phyloP scores from a whole-genome alignment of 495 filamentous ascomycete species.

The Lasiosphaeria hispida region DNA sequence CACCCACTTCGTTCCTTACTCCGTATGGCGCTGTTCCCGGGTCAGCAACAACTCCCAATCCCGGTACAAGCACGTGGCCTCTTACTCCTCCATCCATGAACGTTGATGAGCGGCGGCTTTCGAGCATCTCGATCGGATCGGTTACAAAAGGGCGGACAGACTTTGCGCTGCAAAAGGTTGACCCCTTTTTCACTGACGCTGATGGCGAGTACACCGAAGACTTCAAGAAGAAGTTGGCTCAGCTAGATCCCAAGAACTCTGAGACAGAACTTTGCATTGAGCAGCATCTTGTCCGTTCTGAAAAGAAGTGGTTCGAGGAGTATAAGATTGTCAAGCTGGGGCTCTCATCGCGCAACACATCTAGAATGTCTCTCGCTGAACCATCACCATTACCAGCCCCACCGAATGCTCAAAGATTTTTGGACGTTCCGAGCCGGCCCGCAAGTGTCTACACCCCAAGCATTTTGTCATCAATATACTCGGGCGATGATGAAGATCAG shows the following conservation, averaged over 20 bases:
- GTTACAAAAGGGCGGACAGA: slow-evolving; percentile 20
- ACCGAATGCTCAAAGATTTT: slow-evolving; percentile 3
- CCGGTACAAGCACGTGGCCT: slow-evolving; percentile 2
- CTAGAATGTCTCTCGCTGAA: slow-evolving; percentile 10
- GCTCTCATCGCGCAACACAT: slow-evolving; percentile 8
- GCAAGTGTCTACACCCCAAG: slow-evolving; percentile 14
- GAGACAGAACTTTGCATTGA: slow-evolving; percentile 58
- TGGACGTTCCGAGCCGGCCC: slow-evolving; percentile 12
- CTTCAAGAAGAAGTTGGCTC: slow-evolving; percentile 52
- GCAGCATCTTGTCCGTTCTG: slow-evolving; percentile 56
- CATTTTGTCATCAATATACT: slow-evolving; percentile 16
- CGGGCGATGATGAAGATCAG: slow-evolving; percentile 5
- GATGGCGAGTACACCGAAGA: slow-evolving; percentile 51
- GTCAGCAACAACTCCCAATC: slow-evolving; percentile 4
- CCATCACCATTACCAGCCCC: neutral
- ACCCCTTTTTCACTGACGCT: slow-evolving; percentile 62
- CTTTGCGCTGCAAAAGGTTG: slow-evolving; percentile 58
- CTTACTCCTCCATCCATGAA: neutral
- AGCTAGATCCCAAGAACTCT: slow-evolving; percentile 53
- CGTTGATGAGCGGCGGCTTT: slow-evolving; percentile 2
- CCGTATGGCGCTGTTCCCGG: slow-evolving; percentile 30
- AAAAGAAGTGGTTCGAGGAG: slow-evolving; percentile 60
- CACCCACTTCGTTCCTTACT: slow-evolving; percentile 10
- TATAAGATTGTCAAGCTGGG: slow-evolving; percentile 14
- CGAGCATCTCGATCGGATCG: slow-evolving; percentile 10